Conservation (phyloP, 345 rosid genomes). For the Dipteronia sinensis region DNA sequence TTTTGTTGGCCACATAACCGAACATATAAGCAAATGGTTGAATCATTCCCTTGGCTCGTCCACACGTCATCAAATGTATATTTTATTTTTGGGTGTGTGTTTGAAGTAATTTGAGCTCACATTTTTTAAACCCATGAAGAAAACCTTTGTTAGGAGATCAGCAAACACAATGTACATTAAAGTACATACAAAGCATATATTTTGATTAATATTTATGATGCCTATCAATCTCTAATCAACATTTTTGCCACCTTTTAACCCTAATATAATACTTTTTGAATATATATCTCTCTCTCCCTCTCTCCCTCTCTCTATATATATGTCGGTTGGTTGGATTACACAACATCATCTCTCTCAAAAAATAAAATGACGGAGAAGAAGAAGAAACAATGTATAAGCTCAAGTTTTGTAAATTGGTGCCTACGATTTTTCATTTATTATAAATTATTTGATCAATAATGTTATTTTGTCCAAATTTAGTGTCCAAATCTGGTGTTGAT, state of each 20-base stretch:
- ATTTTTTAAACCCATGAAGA: too few relatives aligned
- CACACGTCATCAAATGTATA: too few relatives aligned
- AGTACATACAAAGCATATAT: not conserved
- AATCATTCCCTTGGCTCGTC: too few relatives aligned
- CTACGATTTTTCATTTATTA: not conserved
- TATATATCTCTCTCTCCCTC: not conserved
- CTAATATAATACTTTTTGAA: not conserved
- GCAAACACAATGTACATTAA: conserved; percentile 3
- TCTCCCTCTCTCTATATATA: too few relatives aligned
- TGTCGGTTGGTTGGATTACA: not conserved
- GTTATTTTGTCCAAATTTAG: too few relatives aligned
- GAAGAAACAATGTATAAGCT: not conserved
- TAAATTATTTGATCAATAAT: conserved; percentile 4
- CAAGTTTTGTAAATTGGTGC: not conserved
- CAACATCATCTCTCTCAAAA: not conserved
- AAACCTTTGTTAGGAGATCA: not conserved
- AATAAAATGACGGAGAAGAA: not conserved
- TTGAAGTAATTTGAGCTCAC: not conserved
- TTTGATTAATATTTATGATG: not conserved
- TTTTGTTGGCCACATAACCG: too few relatives aligned
- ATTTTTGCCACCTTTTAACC: not conserved
- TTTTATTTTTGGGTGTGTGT: not conserved
- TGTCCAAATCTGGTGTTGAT: too few relatives aligned
- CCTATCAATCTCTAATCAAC: not conserved
- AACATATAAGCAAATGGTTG: too few relatives aligned